phyloP scores from a whole-genome alignment of 306 rosid genomes.

The Hylodesmum podocarpum region DNA sequence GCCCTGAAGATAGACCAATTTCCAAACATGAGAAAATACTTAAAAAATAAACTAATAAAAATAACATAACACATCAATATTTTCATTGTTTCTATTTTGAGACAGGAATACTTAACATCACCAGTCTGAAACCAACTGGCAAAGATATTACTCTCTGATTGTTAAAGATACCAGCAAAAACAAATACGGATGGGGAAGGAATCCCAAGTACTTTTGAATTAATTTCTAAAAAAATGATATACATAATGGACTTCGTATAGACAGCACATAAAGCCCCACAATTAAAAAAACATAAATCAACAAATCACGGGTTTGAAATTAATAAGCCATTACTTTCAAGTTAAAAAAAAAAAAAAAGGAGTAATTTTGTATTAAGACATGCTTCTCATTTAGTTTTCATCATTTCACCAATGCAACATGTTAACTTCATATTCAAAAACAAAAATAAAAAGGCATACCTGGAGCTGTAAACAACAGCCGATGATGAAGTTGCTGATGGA shows the following conservation, averaged over 20 bases:
- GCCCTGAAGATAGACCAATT: slow-evolving; percentile 60
- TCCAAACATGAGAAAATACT: slow-evolving; percentile 30
- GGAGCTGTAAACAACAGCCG: slow-evolving; percentile 88
- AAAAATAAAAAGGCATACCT: slow-evolving; percentile 55
- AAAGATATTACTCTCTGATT: not conserved
- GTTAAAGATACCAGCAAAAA: not conserved
- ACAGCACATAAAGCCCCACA: not conserved
- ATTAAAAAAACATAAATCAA: not conserved
- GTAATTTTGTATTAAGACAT: not conserved
- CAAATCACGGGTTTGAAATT: not conserved
- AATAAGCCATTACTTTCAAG: not conserved
- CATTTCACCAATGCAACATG: not conserved
- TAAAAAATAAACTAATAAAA: not conserved
- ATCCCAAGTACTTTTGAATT: not conserved
- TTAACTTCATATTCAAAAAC: not conserved
- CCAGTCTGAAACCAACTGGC: not conserved
- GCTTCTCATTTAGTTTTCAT: not conserved
- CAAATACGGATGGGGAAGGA: not conserved
- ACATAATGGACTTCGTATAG: not conserved
- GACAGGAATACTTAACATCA: not conserved
- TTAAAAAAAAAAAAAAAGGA: not conserved
- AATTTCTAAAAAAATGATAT: not conserved
- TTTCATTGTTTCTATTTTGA: not conserved
- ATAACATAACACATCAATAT: not conserved
- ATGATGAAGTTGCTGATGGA: slow-evolving; percentile 61